Conservation (phyloP, 805 yeast genomes). For the Lipomyces japonicus region DNA sequence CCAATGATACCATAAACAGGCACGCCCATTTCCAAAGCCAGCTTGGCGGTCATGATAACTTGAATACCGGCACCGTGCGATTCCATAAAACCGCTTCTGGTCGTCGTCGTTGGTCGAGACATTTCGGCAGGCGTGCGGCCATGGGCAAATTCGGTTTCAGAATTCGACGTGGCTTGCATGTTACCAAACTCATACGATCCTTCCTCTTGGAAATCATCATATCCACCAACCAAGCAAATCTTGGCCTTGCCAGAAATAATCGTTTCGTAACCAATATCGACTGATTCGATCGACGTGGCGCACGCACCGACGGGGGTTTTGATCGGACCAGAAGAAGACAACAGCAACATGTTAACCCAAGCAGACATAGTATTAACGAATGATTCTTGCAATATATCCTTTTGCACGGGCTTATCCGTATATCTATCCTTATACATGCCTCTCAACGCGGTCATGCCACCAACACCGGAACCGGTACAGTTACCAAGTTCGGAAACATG, state of each 20-base stretch:
- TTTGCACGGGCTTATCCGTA: conserved; percentile 90
- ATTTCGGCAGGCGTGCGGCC: conserved; percentile 98
- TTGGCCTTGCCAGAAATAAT: conserved; percentile 91
- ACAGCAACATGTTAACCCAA: conserved; percentile 97
- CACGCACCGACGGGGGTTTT: conserved; percentile 99
- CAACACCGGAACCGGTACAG: conserved; percentile 99
- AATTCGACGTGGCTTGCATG: conserved; percentile 97
- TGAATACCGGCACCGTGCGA: conserved; percentile 99
- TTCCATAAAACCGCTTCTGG: conserved; percentile 98
- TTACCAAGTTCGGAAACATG: conserved; percentile 98
- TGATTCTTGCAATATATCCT: conserved; percentile 95
- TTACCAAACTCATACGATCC: conserved; percentile 97
- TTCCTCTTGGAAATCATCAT: conserved; percentile 99
- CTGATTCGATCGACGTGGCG: conserved; percentile 98
- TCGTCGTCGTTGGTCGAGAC: conserved; percentile 97
- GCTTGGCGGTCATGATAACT: conserved; percentile 89
- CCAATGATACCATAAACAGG: conserved; percentile 96
- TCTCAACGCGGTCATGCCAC: conserved; percentile 95
- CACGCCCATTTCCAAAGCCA: conserved; percentile 97
- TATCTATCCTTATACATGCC: conserved; percentile 98
- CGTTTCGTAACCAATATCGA: conserved; percentile 93
- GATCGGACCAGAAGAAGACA: conserved; percentile 97
- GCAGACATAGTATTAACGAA: conserved; percentile 99
- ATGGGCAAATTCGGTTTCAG: conserved; percentile 79
- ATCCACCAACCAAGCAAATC: conserved; percentile 97